Base-by-base conservation (phyloP, 2,329 filamentous ascomycete species). In the Epichloe hybrida region DNA sequence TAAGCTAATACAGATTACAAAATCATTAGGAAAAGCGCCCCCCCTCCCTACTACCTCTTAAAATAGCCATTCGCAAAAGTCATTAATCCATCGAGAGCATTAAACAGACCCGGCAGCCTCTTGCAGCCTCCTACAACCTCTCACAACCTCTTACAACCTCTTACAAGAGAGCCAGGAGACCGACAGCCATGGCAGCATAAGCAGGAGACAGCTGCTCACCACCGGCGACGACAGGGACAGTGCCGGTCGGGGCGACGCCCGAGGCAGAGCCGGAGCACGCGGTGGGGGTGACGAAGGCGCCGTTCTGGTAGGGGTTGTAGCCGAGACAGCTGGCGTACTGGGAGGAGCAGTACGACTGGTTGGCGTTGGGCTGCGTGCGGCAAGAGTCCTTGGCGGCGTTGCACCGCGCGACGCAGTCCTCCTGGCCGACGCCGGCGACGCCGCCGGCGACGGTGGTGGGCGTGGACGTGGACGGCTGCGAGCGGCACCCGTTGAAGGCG, bases 291-390 rank as follows among this genome's bases (percentile, higher is more conserved):
- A 42, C 23, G 15, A 21, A 41, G n/a, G 6, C 23, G 27, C n/a
- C 20, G 17, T 6, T 15, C 15, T 36, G 36, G 15, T 23, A 34
- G n/a, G 49, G 43, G 21, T 11, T 42, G 38, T 47, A 51, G n/a
- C 49, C 49, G 6, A 51, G 44, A 44, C 49, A 51, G 15, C 15
- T 51, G 44, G 37, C 41, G 31, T 41, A 48, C n/a, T 51, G 23
- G n/a, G 43, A 35, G 37, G 21, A n/a, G 44, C 49, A 51, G 6
- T 7, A n/a, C 1, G 36, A 7, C 49, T 42, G 44, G 38, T 51
- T 38, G 27, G 44, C 38, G 20, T 38, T 31, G 13, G 49, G 43
- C 20, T 38, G 34, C 0, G 31, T 27, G 31, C n/a, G 31, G 47
- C 47, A 49, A 0, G 39, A 5, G 47, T 42, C 13, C 3, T 17